Evolutionary conservation across 495 filamentous ascomycete genomes (phyloP), one percentile per base, ranked within the genome.

Genomic region (Glutinoglossum americanum): DNA sequence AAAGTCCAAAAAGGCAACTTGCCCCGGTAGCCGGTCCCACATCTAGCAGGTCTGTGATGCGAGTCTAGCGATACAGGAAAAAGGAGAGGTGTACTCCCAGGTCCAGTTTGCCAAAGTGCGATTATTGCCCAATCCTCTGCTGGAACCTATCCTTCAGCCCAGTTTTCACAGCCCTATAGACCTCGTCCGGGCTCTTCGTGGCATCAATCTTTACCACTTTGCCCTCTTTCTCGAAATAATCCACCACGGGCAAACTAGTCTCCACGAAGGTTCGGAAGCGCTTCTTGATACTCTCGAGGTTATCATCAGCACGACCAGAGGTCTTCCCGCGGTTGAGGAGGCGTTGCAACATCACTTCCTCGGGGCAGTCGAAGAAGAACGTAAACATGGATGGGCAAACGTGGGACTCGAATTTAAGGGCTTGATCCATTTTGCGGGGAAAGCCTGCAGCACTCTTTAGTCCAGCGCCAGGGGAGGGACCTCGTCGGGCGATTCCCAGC

Each of bases 351-450:
- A 98, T 88, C 57, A 85, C 84, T 56, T 81, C 77, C 72, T 96
- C 90, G 1, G 87, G 81, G 64, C 86, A 93, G 68, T 94, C 85
- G 66, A 87, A 83, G 73, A 97, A 98, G 37, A 98, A 75, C 10
- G 88, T 89, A 65, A 95, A 80, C 62, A 75, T 73, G 4, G 83
- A 84, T 4, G 80, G 81, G 62, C 86, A 89, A 48, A 98, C 93
- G 6, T 82, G 79, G 66, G 84, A 75, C 73, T 98, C 92, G 64
- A 98, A 98, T 70, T 85, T 85, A 53, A 85, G 64, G 5, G 92
- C 92, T 76, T 98, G 92, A 75, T 96, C 90, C 70, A 97, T 85
- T 71, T 98, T 89, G 54, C 92, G 80, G 25, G 92, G 92, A 75
- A 98, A 98, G 0, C 90, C 84, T 74, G 58, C 33, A 57, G 30